Conservation (phyloP, 2,329 filamentous ascomycete species). For the Myriosclerotinia scirpicola region DNA sequence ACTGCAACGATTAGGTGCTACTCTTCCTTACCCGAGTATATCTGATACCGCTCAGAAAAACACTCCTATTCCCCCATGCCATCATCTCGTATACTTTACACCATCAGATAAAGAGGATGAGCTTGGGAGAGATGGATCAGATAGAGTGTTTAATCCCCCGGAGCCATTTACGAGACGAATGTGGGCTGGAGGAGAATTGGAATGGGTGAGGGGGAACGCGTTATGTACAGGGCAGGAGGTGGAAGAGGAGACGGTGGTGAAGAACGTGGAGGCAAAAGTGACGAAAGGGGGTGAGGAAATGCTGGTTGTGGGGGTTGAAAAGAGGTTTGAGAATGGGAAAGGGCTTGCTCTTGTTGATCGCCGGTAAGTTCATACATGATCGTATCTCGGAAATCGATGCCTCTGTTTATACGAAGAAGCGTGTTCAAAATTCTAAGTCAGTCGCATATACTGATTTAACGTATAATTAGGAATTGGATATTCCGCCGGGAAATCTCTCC, state of each 20-base stretch:
- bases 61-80: slow-evolving; percentile 43
- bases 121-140: slow-evolving; percentile 60
- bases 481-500: slow-evolving; percentile 36
- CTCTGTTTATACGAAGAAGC: not conserved
- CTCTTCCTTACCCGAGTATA: slow-evolving; percentile 54
- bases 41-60: slow-evolving; percentile 21
- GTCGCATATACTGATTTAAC: not conserved
- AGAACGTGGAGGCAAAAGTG: slow-evolving; percentile 55
- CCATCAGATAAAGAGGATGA: slow-evolving; percentile 54
- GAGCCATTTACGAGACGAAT: slow-evolving; percentile 62
- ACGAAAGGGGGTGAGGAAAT: slow-evolving; percentile 58
- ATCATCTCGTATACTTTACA: slow-evolving; percentile 65
- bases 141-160: slow-evolving; percentile 59
- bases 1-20: slow-evolving; percentile 56
- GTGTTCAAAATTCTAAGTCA: too few species aligned
- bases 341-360: slow-evolving; percentile 56
- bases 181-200: slow-evolving; percentile 65
- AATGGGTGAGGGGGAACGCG: slow-evolving; percentile 47
- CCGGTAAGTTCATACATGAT: slow-evolving; percentile 42
- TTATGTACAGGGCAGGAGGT: slow-evolving; percentile 56
- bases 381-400: not conserved
- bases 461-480: slow-evolving; percentile 37
- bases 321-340: slow-evolving; percentile 53
- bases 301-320: slow-evolving; percentile 64
- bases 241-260: slow-evolving; percentile 55